Percentiles rank a stretch among this genome's conserved stretches.
Evolutionary conservation across 805 yeast genomes (phyloP).

Genomic region (Yarrowia alimentaria): DNA sequence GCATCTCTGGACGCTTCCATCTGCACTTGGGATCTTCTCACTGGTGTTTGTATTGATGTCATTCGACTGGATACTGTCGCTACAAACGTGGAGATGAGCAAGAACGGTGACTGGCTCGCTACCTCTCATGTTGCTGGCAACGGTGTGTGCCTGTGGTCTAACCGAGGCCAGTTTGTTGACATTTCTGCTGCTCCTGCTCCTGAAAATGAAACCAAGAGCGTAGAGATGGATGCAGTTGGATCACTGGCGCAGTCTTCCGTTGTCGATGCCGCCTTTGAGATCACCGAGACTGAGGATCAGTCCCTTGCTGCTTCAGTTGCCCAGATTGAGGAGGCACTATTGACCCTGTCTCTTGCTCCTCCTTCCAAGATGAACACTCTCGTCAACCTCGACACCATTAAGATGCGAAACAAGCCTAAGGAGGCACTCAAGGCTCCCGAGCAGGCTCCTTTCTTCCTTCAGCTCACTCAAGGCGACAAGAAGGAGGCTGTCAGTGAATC

Average conservation of each 20-base stretch:
- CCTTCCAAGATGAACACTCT: conserved; percentile 76
- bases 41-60: conserved; percentile 96
- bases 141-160: conserved; percentile 92
- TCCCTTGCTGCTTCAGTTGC: conserved; percentile 43
- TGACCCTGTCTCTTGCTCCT: conserved; percentile 77
- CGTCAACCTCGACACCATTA: conserved; percentile 77
- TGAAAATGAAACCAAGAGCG: conserved; percentile 57
- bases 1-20: conserved; percentile 81
- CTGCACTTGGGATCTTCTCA: conserved; percentile 96
- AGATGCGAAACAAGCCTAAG: conserved; percentile 80
- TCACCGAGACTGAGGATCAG: conserved; percentile 40
- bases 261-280: conserved; percentile 61
- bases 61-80: conserved; percentile 74
- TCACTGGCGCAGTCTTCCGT: conserved; percentile 17
- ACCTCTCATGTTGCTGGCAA: conserved; percentile 88
- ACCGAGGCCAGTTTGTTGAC: conserved; percentile 79
- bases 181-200: conserved; percentile 68
- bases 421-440: conserved; percentile 86
- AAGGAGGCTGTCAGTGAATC: conserved; percentile 39
- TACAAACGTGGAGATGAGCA: conserved; percentile 76
- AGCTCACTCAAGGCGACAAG: conserved; percentile 53
- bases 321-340: conserved; percentile 60
- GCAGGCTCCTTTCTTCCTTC: conserved; percentile 75
- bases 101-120: conserved; percentile 85
- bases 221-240: conserved; percentile 40